phyloP scores from a whole-genome alignment of 495 filamentous ascomycete genomes.

The Parachaetomium inaequale region DNA sequence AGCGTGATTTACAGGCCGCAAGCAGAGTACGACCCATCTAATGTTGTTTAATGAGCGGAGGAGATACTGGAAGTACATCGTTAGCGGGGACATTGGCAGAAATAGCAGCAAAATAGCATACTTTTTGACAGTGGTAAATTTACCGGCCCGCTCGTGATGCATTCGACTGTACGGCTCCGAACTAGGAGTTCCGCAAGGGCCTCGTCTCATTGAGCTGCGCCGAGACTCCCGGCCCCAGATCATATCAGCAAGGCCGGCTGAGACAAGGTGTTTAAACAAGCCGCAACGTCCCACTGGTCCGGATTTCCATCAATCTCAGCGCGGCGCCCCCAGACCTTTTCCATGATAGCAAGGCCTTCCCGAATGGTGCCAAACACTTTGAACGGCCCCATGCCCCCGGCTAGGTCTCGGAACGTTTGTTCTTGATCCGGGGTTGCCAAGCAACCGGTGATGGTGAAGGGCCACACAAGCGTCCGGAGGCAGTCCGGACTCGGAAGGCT shows the following conservation, averaged over 20 bases:
- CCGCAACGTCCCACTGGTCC: conserved; percentile 39
- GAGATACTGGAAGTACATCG: neutral
- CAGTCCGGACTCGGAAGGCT: conserved; percentile 26
- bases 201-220: neutral
- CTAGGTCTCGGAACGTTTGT: conserved; percentile 39
- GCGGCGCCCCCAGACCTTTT: conserved; percentile 46
- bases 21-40: conserved; percentile 10
- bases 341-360: conserved; percentile 51
- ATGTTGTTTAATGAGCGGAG: neutral
- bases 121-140: no score
- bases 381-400: conserved; percentile 37
- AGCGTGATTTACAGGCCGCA: conserved; percentile 6
- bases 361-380: conserved; percentile 44
- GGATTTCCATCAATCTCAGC: conserved; percentile 29
- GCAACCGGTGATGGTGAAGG: conserved; percentile 52
- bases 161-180: no score
- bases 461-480: conserved; percentile 48
- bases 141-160: no score
- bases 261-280: conserved; percentile 38
- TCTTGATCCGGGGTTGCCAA: conserved; percentile 45
- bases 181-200: no score
- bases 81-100: neutral
- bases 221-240: neutral
- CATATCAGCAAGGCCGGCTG: conserved; percentile 41
- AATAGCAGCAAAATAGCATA: no score